Conservation (phyloP, 441 rosid species). For the Macaranga tanarius region DNA sequence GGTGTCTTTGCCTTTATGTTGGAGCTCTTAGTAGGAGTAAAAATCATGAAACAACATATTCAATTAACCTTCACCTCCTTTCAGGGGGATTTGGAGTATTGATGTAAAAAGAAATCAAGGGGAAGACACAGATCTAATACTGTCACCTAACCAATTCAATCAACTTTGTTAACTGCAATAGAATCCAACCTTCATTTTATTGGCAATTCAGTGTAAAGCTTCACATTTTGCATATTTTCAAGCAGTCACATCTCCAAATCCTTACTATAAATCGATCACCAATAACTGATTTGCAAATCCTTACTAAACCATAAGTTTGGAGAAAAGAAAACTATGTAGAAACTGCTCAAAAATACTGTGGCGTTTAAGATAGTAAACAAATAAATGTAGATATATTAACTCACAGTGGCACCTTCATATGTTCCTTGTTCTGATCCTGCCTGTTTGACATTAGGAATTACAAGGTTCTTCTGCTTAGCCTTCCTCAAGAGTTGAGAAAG, state of each 20-base stretch:
- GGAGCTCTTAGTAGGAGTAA: background rate
- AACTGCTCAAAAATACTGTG: background rate
- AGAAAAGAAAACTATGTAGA: background rate
- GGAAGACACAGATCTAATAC: background rate
- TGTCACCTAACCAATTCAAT: background rate
- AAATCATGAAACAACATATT: background rate
- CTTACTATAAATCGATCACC: background rate
- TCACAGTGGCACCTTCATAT: conserved; percentile 98
- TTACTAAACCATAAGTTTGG: background rate
- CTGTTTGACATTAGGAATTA: conserved; percentile 88
- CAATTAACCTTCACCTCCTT: background rate
- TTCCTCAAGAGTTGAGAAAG: conserved; percentile 98
- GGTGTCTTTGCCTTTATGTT: background rate
- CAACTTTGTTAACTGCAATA: background rate
- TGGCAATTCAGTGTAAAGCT: background rate
- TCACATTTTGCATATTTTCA: background rate
- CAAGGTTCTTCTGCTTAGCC: conserved; percentile 79
- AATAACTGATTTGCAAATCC: background rate
- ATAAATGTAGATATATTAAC: conserved; percentile 32
- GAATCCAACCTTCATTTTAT: background rate
- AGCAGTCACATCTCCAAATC: background rate
- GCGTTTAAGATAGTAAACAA: background rate
- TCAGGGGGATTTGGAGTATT: background rate
- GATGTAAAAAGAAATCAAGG: background rate
- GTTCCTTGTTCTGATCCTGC: conserved; percentile 93